These are phyloP conservation scores for Ochromonas danica DNA, from an alignment of 108 stramenopile genomes.

Conservation along the genomic window DNA sequence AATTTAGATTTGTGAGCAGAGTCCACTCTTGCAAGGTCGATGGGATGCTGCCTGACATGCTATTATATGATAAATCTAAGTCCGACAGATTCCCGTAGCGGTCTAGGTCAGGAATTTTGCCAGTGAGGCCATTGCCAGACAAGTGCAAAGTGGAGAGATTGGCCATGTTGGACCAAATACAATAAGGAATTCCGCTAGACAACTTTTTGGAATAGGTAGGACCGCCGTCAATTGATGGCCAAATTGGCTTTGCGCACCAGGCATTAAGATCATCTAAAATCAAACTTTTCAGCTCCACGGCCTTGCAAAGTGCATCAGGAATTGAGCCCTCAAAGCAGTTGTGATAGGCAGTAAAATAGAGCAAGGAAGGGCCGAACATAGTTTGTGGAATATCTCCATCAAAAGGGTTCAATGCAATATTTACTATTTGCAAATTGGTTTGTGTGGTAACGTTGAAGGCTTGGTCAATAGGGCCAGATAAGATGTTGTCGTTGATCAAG, in stretches of 20 bases:
- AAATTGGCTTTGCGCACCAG: background rate
- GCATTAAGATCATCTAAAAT: background rate
- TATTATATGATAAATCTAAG: constrained; percentile 18
- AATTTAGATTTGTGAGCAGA: background rate
- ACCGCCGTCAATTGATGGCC: too few relatives aligned
- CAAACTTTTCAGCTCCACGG: background rate
- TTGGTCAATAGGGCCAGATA: background rate
- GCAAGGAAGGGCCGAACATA: background rate
- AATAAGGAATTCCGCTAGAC: background rate
- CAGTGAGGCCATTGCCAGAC: constrained; percentile 3
- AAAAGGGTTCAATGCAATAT: constrained; percentile 1
- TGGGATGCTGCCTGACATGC: background rate
- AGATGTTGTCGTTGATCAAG: background rate
- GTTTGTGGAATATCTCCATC: background rate
- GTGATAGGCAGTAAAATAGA: background rate
- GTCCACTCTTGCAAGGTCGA: background rate
- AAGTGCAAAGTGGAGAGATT: constrained; percentile 22
- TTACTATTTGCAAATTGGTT: background rate
- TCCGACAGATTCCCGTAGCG: background rate
- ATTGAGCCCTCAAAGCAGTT: constrained; percentile 26
- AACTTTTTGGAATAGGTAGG: background rate
- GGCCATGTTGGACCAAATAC: constrained; percentile 8
- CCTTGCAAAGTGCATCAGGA: background rate
- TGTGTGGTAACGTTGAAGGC: constrained; percentile 2
- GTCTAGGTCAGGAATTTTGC: background rate